Percentiles rank a stretch among this genome's conserved stretches.
Conservation (phyloP, 2,329 filamentous ascomycete genomes). For the Neofusicoccum kwambonambiense region DNA sequence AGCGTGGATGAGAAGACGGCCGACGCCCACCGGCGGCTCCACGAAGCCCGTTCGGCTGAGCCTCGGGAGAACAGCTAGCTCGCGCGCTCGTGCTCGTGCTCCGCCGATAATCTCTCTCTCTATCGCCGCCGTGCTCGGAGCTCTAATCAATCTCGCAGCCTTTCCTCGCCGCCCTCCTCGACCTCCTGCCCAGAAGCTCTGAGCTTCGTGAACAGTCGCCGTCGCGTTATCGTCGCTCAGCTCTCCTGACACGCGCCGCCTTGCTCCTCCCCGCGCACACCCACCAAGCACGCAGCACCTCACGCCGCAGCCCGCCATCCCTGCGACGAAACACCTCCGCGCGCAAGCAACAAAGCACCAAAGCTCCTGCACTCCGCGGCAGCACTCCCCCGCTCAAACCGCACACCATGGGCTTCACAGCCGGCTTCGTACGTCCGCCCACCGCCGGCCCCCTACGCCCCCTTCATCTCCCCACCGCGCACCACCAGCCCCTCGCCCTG, state of each 20-base stretch:
- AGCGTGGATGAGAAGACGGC: neutral
- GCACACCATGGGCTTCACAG: constrained; percentile 50
- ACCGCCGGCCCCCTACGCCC: neutral
- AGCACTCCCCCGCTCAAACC: neutral
- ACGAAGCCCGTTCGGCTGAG: constrained; percentile 7
- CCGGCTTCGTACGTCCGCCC: constrained; percentile 46
- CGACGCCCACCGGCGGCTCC: neutral
- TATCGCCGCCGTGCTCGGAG: constrained; percentile 14
- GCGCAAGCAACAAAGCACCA: neutral
- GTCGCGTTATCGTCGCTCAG: neutral
- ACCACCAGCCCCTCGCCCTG: neutral
- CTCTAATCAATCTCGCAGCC: neutral
- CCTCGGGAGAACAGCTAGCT: neutral
- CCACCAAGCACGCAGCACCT: neutral
- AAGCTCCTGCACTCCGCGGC: neutral
- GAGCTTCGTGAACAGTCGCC: neutral
- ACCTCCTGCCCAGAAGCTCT: neutral
- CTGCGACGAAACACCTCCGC: neutral
- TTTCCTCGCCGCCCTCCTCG: neutral
- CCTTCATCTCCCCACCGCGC: neutral
- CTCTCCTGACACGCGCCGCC: neutral
- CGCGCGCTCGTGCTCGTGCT: neutral
- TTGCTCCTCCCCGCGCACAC: neutral
- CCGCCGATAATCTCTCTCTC: constrained; percentile 14
- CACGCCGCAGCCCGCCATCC: neutral